A percentile compares a stretch with the other conserved stretches of the same genome.
Evolutionary conservation across 257 asterid species (phyloP).

Genomic region (Forsythia viridissima): DNA sequence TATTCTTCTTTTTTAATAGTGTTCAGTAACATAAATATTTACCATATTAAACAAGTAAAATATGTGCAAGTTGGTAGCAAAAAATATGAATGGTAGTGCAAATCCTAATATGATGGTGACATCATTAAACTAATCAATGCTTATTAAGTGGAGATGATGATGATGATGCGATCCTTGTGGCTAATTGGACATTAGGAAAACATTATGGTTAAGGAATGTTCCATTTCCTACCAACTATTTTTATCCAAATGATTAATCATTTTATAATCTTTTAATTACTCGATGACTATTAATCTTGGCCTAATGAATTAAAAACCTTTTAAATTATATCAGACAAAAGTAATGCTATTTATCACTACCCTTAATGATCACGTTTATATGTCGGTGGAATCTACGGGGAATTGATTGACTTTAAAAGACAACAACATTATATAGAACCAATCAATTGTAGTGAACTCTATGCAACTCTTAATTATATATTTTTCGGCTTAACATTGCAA

Average conservation of each 20-base stretch:
- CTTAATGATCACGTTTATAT: no score
- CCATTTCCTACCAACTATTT: neutral
- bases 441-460: no score
- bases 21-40: neutral
- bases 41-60: neutral
- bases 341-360: no score
- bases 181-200: conserved; percentile 7
- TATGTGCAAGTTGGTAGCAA: neutral
- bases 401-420: no score
- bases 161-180: conserved; percentile 41
- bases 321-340: no score
- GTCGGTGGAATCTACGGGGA: no score
- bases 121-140: conserved; percentile 1
- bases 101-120: neutral
- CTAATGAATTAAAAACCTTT: no score
- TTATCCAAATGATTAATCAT: neutral
- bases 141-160: conserved; percentile 26
- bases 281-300: neutral
- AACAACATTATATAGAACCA: no score
- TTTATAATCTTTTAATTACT: neutral
- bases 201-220: conserved; percentile 7
- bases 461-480: no score
- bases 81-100: neutral
- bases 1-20: neutral
- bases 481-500: no score